Evolutionary conservation across 2,329 filamentous ascomycete genomes (phyloP).

Genomic region (Claviceps sorghi): DNA sequence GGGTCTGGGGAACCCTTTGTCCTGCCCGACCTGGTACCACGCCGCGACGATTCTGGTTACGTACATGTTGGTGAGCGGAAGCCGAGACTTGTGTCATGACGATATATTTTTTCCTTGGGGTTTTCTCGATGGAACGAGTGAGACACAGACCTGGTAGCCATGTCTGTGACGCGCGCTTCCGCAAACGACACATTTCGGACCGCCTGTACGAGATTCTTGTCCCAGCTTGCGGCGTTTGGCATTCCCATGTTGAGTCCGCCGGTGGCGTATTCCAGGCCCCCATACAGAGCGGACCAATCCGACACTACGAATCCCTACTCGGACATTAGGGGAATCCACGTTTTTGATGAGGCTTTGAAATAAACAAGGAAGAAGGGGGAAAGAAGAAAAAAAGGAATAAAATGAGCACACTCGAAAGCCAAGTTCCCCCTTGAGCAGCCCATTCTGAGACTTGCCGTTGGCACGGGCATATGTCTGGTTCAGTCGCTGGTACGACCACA

Average conservation of each 20-base stretch:
- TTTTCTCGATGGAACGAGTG: not conserved
- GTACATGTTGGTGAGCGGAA: not conserved
- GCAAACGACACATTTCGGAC: constrained; percentile 46
- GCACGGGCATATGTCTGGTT: constrained; percentile 59
- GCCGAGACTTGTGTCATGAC: not conserved
- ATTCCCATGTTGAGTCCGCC: constrained; percentile 61
- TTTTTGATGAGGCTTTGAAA: not conserved
- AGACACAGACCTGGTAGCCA: constrained; percentile 31
- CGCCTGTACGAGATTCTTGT: constrained; percentile 40
- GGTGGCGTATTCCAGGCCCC: constrained; percentile 43
- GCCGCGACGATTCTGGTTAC: constrained; percentile 29
- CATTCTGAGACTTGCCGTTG: constrained; percentile 52
- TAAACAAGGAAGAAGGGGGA: not conserved
- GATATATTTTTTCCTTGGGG: not conserved
- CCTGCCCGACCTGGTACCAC: constrained; percentile 41
- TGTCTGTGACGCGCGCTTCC: constrained; percentile 41
- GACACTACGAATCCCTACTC: constrained; percentile 44
- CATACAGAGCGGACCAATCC: constrained; percentile 54
- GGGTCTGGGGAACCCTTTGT: constrained; percentile 28
- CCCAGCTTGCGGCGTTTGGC: constrained; percentile 33
- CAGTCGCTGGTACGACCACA: constrained; percentile 53
- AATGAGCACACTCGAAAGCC: constrained; percentile 29
- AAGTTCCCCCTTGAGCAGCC: constrained; percentile 46
- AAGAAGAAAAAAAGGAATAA: not conserved
- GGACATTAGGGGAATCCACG: constrained; percentile 8